A percentile compares a stretch with the other conserved stretches of the same genome.
Conservation (phyloP, 768 basidiomycete genomes). For the Russula earlei region DNA sequence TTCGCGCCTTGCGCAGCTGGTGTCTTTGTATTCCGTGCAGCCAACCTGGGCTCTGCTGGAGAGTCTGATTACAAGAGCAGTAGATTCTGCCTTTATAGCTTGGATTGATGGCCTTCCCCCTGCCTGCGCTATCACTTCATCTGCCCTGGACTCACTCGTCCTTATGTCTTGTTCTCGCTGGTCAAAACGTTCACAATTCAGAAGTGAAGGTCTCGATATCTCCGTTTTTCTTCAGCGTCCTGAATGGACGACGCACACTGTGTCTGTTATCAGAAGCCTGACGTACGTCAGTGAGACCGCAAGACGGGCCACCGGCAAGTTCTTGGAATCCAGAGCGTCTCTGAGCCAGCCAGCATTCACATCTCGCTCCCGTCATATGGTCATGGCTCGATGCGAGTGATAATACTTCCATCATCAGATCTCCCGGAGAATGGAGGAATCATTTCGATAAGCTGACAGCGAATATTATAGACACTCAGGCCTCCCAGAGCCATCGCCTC, state of each 20-base stretch:
- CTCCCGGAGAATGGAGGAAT: not conserved
- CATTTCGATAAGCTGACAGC: conserved; percentile 20
- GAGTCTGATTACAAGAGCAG: conserved; percentile 4
- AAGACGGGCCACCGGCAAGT: conserved; percentile 11
- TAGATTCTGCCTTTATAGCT: conserved; percentile 1
- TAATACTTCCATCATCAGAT: not conserved
- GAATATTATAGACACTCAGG: conserved; percentile 7
- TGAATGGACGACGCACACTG: conserved; percentile 36
- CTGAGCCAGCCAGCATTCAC: not conserved
- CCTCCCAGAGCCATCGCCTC: not conserved
- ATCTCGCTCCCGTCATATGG: conserved; percentile 22
- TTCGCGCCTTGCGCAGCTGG: conserved; percentile 9
- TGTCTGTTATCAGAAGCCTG: conserved; percentile 34
- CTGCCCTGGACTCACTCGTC: conserved; percentile 9
- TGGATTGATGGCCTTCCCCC: conserved; percentile 9
- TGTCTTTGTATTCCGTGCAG: conserved; percentile 7
- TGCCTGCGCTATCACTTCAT: not conserved
- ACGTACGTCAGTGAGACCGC: conserved; percentile 32
- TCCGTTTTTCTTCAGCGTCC: conserved; percentile 33
- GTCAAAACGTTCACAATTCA: conserved; percentile 2
- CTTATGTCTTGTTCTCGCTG: conserved; percentile 4
- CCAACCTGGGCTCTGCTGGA: conserved; percentile 1
- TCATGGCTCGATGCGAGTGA: conserved; percentile 16
- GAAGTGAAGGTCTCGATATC: conserved; percentile 23
- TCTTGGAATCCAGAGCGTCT: conserved; percentile 20